Evolutionary conservation across 2,329 filamentous ascomycete genomes (phyloP), one percentile per base, ranked within the genome.

Genomic region (Talaromyces rugulosus): DNA sequence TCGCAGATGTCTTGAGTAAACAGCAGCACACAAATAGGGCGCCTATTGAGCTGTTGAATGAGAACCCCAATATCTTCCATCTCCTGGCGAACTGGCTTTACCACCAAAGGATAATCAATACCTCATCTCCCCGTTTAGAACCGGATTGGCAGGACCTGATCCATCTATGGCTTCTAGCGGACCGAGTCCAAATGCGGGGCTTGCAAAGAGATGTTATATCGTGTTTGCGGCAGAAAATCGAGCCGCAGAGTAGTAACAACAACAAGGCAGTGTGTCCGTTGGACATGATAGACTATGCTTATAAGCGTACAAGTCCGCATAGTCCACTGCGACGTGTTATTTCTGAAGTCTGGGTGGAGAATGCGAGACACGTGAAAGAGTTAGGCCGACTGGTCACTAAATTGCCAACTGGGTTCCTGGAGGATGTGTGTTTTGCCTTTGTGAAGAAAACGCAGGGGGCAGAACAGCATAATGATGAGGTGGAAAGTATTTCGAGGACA

Each of bases 221-320:
- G 11, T 31, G 16, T 53, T 53, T 27, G 16, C 30, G 44, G 9
- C 30, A 8, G 12, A 31, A 53, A 31, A 31, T 53, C 14, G 30
- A 53, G 4, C 6, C 28, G 7, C 6, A 16, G 11, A 31, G 30
- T 53, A 31, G 31, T 14, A n/a, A 31, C 30, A 27, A 18, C 36
- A 47, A 18, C 44, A 47, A 47, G 16, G 27, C 50, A 31, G 27
- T 53, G 5, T 53, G 50, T 12, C 28, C 50, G 27, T 28, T 53
- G 50, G 50, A 53, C 30, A 53, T 53, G 50, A 53, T 53, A n/a
- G 44, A 51, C 23, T 51, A 51, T 51, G 44, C 44, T 51, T 51
- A 23, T 28, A 51, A 51, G 18, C 16, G 27, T 51, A 27, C 44
- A 4, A 14, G 18, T 12, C 5, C 9, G 9, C 14, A 28, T 12